Evolutionary conservation across 108 stramenopile species (phyloP).

Genomic region (Pseudonitzschia delicatissima): DNA sequence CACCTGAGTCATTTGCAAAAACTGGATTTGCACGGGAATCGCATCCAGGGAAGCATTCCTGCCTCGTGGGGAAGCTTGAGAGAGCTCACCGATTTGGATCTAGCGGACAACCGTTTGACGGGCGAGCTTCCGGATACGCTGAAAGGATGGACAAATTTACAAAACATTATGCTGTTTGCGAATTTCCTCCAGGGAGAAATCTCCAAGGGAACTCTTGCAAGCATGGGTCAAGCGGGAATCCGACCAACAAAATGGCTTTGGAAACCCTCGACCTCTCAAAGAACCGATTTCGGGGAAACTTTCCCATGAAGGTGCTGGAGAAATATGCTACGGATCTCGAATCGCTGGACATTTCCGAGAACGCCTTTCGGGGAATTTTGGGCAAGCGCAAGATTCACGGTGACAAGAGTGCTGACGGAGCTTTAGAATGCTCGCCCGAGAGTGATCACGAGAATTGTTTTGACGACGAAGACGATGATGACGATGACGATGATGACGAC

Average conservation of each 20-base stretch:
- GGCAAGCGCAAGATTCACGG: background rate
- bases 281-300: background rate
- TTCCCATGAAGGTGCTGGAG: background rate
- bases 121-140: slow-evolving; percentile 2
- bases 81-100: background rate
- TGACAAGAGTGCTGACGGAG: background rate
- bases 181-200: slow-evolving; percentile 21
- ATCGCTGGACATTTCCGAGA: background rate
- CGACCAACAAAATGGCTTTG: no score
- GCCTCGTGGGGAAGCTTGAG: slow-evolving; percentile 9
- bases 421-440: background rate
- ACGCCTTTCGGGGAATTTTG: slow-evolving; percentile 10
- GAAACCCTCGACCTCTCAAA: background rate
- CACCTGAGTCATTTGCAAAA: slow-evolving; percentile 25
- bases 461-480: background rate
- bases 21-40: slow-evolving; percentile 38
- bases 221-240: background rate
- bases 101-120: slow-evolving; percentile 1
- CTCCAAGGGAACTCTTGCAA: background rate
- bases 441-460: background rate
- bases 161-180: background rate
- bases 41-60: slow-evolving; percentile 41
- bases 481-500: background rate
- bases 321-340: background rate
- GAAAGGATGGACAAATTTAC: background rate